Base-by-base conservation (phyloP, 805 yeast species). In the Candida fluviatilis region DNA sequence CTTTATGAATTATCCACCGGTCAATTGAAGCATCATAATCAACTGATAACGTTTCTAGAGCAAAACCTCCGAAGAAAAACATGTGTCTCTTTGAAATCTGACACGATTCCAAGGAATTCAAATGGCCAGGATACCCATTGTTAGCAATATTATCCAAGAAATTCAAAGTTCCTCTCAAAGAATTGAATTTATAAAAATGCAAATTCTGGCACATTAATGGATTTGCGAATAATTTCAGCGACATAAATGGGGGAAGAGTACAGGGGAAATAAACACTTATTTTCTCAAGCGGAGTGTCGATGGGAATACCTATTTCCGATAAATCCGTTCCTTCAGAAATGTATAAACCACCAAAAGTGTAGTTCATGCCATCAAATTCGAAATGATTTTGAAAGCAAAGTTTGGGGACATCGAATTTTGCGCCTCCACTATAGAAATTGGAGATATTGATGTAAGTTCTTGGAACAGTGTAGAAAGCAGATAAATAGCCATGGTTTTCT, bases 21-120 rank as follows among this genome's bases (percentile, higher is more conserved):
- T 54, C 61, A 14, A 48, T 37, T 2, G 50, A 47, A 4, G 50
- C 49, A 5, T 48, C 39, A 39, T 60, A 55, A 2, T 39, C 38
- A 5, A 55, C 58, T 1, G 57, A 47, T 10, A 50, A 55, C 13
- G 50, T 49, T 17, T 46, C 42, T 15, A 67, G 39, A 37, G 73
- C 75, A 52, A 82, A 75, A 0, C 93, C 95, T n/a, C 91, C 95
- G 51, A 76, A 82, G 41, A 73, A 71, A 45, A 82, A 69, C 12
- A 78, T 66, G 48, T 80, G 80, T 26, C 77, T 58, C n/a, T 69
- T 64, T 4, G 84, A 74, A 4, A 84, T 60, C 38, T 60, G 66
- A 6, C 76, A 64, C 13, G 75, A 68, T 4, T 68, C 50, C 54
- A 78, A 60, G 38, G 77, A 71, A 31, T 75, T 51, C 14, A 82